Evolutionary conservation across 495 filamentous ascomycete genomes (phyloP), one percentile per base, ranked within the genome.

Genomic region (Xylaria palmicola): DNA sequence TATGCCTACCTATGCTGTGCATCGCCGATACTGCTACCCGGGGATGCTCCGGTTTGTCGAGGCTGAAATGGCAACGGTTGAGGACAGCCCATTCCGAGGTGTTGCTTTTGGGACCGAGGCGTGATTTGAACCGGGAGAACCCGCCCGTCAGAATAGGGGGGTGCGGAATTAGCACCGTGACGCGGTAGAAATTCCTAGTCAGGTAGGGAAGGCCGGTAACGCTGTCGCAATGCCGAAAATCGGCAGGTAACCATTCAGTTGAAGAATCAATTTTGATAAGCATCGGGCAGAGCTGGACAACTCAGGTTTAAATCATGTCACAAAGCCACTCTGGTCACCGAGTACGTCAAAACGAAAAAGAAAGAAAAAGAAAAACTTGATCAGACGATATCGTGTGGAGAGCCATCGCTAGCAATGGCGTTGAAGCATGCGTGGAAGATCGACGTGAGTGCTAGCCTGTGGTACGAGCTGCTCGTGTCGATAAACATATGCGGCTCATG

Each of bases 341-440:
- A 37, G 50, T 15, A 30, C 1, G 20, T n/a, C 17, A 30, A n/a
- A 13, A 19, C 3, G 24, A 56, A 17, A 8, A 6, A 39, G 15
- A 41, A 10, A 41, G 29, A 40, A 15, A 41, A 54, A 3, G 24
- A 54, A 41, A 27, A 17, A 20, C 19, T 8, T 37, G 12, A 29
- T 13, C 5, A 27, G 24, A 10, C 26, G 19, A 32, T 15, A 24
- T 54, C 26, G 12, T 13, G 3, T 6, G 22, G 22, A 20, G 13
- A 48, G 4, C 40, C 32, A 37, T 40, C 15, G 15, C 22, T 55
- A 37, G 27, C 24, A 22, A 69, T 69, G 66, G 32, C 58, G 26
- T 68, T 66, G 39, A 71, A 65, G 34, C 64, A 69, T 43, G 66
- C 36, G 40, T 66, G 64, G 66, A 69, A 69, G 40, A 62, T 71